A percentile compares a stretch with the other conserved stretches of the same genome.
Conservation (phyloP, 2,329 filamentous ascomycete genomes). For the Verticillium alfalfae region DNA sequence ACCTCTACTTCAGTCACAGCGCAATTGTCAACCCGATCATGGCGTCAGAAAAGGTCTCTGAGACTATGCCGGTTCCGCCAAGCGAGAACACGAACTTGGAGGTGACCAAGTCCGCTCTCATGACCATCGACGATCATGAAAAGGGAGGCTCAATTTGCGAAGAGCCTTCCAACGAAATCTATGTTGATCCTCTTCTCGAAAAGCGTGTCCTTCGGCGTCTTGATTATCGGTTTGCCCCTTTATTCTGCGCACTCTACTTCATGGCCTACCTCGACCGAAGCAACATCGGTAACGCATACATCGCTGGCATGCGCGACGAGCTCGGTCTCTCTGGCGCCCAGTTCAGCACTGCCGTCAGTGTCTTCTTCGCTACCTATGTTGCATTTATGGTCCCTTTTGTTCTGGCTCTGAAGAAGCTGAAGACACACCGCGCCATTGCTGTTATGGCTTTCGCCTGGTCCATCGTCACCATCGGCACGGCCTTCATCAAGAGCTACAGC, state of each 20-base stretch:
- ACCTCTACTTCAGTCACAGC: background rate
- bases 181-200: background rate
- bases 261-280: conserved; percentile 22
- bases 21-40: background rate
- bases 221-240: background rate
- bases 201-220: conserved; percentile 1
- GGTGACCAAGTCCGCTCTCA: background rate
- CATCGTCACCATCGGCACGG: conserved; percentile 8
- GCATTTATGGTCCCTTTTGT: conserved; percentile 49
- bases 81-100: background rate
- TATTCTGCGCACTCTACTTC: conserved; percentile 2
- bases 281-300: conserved; percentile 50
- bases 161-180: background rate
- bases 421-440: conserved; percentile 3
- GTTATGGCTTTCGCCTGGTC: conserved; percentile 6
- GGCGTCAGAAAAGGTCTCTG: background rate
- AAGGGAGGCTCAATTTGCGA: background rate
- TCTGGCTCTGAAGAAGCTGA: conserved; percentile 3
- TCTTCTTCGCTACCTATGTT: conserved; percentile 59
- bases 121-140: background rate
- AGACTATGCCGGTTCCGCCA: background rate
- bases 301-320: conserved; percentile 51
- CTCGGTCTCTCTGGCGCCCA: conserved; percentile 45
- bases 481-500: conserved; percentile 2
- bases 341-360: conserved; percentile 50